phyloP scores from a whole-genome alignment of 805 yeast species.

The Teunomyces kruisii region DNA sequence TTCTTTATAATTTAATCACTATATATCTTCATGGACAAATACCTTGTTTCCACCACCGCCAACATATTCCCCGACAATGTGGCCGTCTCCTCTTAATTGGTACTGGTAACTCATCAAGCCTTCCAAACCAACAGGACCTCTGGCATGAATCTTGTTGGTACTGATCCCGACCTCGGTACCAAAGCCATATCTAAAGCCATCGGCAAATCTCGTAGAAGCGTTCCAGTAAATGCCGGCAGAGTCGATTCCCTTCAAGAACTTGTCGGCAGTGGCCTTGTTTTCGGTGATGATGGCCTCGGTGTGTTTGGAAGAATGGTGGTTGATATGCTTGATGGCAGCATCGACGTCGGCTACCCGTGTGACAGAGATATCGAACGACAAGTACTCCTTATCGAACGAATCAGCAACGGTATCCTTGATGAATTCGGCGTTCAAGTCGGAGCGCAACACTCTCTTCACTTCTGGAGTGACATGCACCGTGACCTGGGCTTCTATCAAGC shows the following conservation, averaged over 20 bases:
- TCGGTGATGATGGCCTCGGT: slow-evolving; percentile 91
- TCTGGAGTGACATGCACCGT: slow-evolving; percentile 65
- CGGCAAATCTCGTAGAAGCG: slow-evolving; percentile 95
- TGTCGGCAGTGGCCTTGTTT: slow-evolving; percentile 65
- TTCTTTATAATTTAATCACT: not conserved
- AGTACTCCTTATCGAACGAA: slow-evolving; percentile 81
- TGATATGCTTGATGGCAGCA: slow-evolving; percentile 84
- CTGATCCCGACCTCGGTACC: slow-evolving; percentile 99
- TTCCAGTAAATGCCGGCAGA: slow-evolving; percentile 98
- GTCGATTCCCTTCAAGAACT: slow-evolving; percentile 81
- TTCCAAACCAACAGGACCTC: slow-evolving; percentile 98
- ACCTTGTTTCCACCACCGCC: slow-evolving; percentile 89
- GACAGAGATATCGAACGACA: slow-evolving; percentile 81
- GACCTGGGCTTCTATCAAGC: slow-evolving; percentile 64
- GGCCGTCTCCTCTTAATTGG: slow-evolving; percentile 89
- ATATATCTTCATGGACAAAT: slow-evolving; percentile 69
- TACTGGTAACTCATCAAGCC: slow-evolving; percentile 96
- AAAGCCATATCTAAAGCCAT: slow-evolving; percentile 97
- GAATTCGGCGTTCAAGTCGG: slow-evolving; percentile 20
- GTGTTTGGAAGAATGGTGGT: slow-evolving; percentile 90
- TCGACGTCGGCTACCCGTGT: slow-evolving; percentile 56
- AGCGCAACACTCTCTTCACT: slow-evolving; percentile 31
- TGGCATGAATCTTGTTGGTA: slow-evolving; percentile 94
- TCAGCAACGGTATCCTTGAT: slow-evolving; percentile 53
- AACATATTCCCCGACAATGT: slow-evolving; percentile 83